Conservation (phyloP, 1,284 basidiomycete genomes). For the Rhodotorula sp. region DNA sequence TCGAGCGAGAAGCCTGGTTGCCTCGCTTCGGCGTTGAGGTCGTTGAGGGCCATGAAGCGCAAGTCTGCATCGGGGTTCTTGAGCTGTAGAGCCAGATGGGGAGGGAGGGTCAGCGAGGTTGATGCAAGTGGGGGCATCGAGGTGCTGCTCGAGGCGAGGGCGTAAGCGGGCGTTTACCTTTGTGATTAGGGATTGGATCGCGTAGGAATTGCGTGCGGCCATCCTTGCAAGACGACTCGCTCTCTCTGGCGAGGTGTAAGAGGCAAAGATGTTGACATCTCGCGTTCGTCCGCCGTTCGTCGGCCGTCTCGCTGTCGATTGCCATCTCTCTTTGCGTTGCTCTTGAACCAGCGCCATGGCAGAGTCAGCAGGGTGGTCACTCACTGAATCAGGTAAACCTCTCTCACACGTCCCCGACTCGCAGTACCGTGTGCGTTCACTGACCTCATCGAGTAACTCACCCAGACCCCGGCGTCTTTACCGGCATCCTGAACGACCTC, state of each 20-base stretch:
- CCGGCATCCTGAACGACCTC: slow-evolving; percentile 51
- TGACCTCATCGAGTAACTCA: background rate
- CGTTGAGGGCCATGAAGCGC: slow-evolving; percentile 85
- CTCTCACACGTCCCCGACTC: background rate
- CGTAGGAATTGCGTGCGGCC: background rate
- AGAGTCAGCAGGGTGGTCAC: slow-evolving; percentile 47
- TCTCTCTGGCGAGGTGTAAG: background rate
- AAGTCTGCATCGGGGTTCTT: slow-evolving; percentile 51
- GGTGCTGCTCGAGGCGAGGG: background rate
- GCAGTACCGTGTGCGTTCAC: background rate
- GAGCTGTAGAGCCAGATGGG: slow-evolving; percentile 22
- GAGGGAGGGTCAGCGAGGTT: no score
- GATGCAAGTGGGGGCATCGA: background rate
- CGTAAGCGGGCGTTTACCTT: background rate
- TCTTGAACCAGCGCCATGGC: background rate
- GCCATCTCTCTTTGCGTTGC: background rate
- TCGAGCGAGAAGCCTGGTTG: slow-evolving; percentile 66
- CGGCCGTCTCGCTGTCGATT: no score
- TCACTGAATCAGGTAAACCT: slow-evolving; percentile 49
- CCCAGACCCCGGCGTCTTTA: slow-evolving; percentile 53
- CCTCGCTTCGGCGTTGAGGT: slow-evolving; percentile 71
- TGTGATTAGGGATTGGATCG: slow-evolving; percentile 4
- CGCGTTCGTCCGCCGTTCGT: no score
- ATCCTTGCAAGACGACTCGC: background rate
- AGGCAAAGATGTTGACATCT: background rate